Conservation (phyloP, 1,284 basidiomycete species). For the Macrocystidia cucumis region DNA sequence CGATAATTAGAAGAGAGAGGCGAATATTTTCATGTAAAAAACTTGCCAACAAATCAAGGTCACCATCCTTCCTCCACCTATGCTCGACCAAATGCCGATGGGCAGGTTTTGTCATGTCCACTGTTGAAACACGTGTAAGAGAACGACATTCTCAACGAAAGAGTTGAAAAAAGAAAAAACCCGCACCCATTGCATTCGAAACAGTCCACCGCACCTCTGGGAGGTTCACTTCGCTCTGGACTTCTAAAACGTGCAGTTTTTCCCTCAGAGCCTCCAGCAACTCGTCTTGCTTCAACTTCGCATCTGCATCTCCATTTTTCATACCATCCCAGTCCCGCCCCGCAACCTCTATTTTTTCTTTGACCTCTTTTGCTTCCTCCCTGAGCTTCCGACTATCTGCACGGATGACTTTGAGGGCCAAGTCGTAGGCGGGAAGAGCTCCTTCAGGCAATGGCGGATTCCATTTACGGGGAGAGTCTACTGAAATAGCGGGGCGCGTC, state of each 20-base stretch:
- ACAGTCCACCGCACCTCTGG: constrained; percentile 75
- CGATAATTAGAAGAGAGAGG: neutral
- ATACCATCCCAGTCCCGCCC: constrained; percentile 13
- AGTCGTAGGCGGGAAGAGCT: constrained; percentile 75
- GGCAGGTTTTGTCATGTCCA: constrained; percentile 57
- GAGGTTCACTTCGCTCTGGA: constrained; percentile 69
- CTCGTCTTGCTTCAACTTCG: constrained; percentile 23
- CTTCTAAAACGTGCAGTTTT: constrained; percentile 42
- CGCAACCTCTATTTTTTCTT: constrained; percentile 16
- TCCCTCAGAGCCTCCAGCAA: constrained; percentile 30
- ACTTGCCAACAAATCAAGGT: constrained; percentile 75
- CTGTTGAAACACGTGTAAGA: constrained; percentile 23
- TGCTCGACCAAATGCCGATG: constrained; percentile 81
- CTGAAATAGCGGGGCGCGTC: constrained; percentile 40
- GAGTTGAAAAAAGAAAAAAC: constrained; percentile 6
- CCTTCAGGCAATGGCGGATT: constrained; percentile 61
- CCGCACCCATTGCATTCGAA: constrained; percentile 66
- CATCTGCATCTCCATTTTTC: constrained; percentile 24
- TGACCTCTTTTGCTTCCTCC: constrained; percentile 23
- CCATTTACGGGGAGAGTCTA: constrained; percentile 50
- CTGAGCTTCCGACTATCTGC: constrained; percentile 37
- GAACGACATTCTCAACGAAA: constrained; percentile 2
- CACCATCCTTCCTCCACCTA: constrained; percentile 80
- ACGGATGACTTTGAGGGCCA: constrained; percentile 64
- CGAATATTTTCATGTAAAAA: constrained; percentile 7